phyloP scores from a whole-genome alignment of 768 basidiomycete genomes.

The Mycena galericulata region DNA sequence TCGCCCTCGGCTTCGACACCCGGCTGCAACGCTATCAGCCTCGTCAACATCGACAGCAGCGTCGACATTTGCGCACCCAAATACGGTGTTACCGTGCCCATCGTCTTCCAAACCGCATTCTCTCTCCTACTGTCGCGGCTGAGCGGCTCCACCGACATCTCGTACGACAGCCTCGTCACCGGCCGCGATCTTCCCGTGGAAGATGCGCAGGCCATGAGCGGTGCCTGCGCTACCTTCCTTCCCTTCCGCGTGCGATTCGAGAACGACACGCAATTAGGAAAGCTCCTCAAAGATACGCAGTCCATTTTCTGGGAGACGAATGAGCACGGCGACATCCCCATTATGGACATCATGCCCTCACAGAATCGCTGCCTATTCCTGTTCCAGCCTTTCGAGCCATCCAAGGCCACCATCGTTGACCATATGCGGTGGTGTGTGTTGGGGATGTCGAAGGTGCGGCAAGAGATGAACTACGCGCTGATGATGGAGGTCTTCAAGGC shows the following conservation, averaged over 20 bases:
- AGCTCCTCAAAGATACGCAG: slow-evolving; percentile 10
- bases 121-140: slow-evolving; percentile 5
- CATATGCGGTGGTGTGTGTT: slow-evolving; percentile 2
- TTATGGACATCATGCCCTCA: slow-evolving; percentile 5
- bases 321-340: slow-evolving; percentile 14
- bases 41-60: not conserved
- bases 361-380: slow-evolving; percentile 4
- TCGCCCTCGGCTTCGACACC: not conserved
- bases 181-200: slow-evolving; percentile 20
- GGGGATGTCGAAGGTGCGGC: slow-evolving; percentile 19
- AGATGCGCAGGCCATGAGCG: slow-evolving; percentile 22
- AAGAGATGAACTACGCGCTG: slow-evolving; percentile 10
- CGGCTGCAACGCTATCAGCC: slow-evolving; percentile 1
- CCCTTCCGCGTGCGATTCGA: slow-evolving; percentile 16
- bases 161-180: slow-evolving; percentile 24
- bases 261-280: not conserved
- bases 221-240: slow-evolving; percentile 21
- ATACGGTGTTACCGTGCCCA: slow-evolving; percentile 3
- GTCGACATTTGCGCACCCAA: not conserved
- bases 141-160: not conserved
- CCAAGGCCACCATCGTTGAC: not conserved
- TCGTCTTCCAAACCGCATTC: slow-evolving; percentile 23
- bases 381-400: slow-evolving; percentile 9
- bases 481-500: slow-evolving; percentile 14
- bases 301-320: slow-evolving; percentile 21